Base-by-base conservation (phyloP, 139 green algal genomes). In the Yamagishiella unicocca region DNA sequence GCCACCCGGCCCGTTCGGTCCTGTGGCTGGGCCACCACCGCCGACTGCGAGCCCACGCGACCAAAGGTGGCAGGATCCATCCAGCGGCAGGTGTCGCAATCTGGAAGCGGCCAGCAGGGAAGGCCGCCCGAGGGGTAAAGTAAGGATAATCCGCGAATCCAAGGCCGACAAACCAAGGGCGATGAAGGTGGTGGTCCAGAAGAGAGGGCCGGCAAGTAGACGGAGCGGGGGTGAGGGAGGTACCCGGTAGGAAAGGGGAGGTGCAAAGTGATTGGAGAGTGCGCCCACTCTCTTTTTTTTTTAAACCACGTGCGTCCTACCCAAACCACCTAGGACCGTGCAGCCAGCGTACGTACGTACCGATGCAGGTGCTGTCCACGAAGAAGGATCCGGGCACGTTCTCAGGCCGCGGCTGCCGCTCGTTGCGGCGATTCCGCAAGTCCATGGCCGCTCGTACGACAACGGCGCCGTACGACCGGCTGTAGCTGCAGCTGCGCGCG, bases 11-110 rank as follows among this genome's bases (percentile, higher is more conserved):
- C 88, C 42, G 85, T 61, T 0, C 54, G 25, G 2, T 37, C 91
- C 8, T 74, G 35, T 5, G 96, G 96, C 90, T 98, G 96, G 1
- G 29, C 10, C 5, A 76, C 77, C 33, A 97, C 94, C 0, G 93
- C 94, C 5, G 88, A 93, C 74, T 91, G 87, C 8, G 62, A 45
- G 6, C 87, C 88, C 31, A 89, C 88, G 4, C 91, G 82, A 1
- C 24, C 54, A 61, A 95, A 97, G 0, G 88, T 91, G 22, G 83
- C 80, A 6, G 95, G 95, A 1, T 90, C 91, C 93, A 98, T 96
- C 95, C 94, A 97, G 31, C 96, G 91, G 87, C 96, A 98, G 0
- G 93, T 96, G 73, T 97, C 94, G 85, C 94, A 97, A 82, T 97
- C 94, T 95, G 88, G 45, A 19, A 9, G 5, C 29, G 43, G 45